Percentiles rank a stretch among this genome's conserved stretches.
Conservation (phyloP, 2,329 filamentous ascomycete genomes). For the Fusarium neocosmosporiellum region DNA sequence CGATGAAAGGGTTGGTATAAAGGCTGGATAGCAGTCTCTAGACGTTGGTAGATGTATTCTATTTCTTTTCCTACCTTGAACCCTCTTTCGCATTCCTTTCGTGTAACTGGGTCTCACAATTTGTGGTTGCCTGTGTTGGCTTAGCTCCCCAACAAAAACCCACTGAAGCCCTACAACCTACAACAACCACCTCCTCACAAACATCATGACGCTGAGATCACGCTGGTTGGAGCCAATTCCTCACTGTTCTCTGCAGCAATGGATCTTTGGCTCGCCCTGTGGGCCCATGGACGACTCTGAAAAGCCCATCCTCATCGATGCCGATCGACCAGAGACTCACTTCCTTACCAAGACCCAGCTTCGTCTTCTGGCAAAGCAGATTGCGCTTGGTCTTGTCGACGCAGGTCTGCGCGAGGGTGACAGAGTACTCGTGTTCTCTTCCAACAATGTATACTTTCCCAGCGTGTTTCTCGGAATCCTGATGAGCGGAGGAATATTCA, state of each 20-base stretch:
- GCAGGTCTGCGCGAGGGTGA: conserved; percentile 75
- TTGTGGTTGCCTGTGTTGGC: background rate
- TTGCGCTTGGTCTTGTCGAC: conserved; percentile 74
- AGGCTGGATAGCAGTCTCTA: background rate
- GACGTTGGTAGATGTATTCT: background rate
- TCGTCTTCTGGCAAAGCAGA: conserved; percentile 76
- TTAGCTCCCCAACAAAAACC: background rate
- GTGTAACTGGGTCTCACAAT: background rate
- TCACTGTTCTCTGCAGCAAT: conserved; percentile 63
- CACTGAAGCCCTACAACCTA: background rate
- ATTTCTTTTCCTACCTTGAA: background rate
- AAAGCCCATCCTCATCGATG: conserved; percentile 67
- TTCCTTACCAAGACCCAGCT: conserved; percentile 72
- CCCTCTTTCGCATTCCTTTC: background rate
- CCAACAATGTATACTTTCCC: conserved; percentile 81
- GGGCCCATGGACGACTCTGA: conserved; percentile 52
- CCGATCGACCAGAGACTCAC: conserved; percentile 73
- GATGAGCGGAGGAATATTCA: conserved; percentile 83
- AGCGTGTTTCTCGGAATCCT: conserved; percentile 76
- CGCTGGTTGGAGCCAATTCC: conserved; percentile 59
- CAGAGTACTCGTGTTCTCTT: conserved; percentile 77
- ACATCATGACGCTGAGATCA: conserved; percentile 58
- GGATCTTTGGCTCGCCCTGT: conserved; percentile 63
- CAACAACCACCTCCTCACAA: background rate
- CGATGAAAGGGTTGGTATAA: background rate